These are phyloP conservation scores for Thalassiosira hispida DNA, from an alignment of 352 stramenopile species.

Conservation along the genomic window DNA sequence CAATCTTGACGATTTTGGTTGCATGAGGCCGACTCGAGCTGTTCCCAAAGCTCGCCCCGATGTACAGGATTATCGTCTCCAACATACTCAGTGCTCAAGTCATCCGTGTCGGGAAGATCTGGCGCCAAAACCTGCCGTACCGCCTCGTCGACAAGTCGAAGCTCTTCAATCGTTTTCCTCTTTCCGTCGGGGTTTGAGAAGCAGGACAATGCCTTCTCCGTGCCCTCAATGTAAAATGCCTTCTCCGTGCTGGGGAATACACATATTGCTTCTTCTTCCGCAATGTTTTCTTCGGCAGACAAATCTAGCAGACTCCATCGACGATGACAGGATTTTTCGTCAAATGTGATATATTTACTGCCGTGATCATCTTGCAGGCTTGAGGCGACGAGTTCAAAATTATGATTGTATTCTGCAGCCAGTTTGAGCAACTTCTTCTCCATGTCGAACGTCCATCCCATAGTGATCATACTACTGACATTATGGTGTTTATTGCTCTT, in stretches of 20 bases:
- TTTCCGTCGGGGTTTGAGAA: neutral
- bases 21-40: neutral
- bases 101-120: constrained; percentile 10
- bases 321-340: constrained; percentile 13
- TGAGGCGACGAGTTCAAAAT: constrained; percentile 19
- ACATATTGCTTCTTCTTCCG: neutral
- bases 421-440: constrained; percentile 23
- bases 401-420: constrained; percentile 14
- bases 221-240: neutral
- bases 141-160: neutral
- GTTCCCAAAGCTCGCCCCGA: neutral
- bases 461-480: neutral
- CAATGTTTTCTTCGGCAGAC: neutral
- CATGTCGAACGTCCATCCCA: constrained; percentile 30
- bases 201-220: constrained; percentile 3
- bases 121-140: neutral
- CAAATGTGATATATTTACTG: constrained; percentile 17
- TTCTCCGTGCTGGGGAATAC: constrained; percentile 13
- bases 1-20: no score
- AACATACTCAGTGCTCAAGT: constrained; percentile 6
- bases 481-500: neutral
- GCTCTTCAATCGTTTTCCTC: constrained; percentile 11
- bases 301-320: constrained; percentile 23
- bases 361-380: neutral
- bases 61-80: constrained; percentile 7